phyloP scores from a whole-genome alignment of 179 eudicot species.

The Beta corolliflora region DNA sequence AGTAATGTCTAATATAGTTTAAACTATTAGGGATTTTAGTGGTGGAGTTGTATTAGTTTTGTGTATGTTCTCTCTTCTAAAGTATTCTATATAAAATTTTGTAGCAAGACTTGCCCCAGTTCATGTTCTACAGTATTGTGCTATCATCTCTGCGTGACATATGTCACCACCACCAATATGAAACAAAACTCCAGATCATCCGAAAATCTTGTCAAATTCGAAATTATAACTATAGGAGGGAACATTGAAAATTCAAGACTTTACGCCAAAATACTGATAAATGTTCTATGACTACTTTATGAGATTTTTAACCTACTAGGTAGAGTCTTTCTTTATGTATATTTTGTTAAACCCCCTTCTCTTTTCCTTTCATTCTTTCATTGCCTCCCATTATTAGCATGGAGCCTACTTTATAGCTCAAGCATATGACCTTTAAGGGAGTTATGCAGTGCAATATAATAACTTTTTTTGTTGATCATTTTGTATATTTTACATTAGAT shows the following conservation, averaged over 20 bases:
- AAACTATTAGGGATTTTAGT: neutral
- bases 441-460: neutral
- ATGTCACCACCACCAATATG: neutral
- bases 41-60: neutral
- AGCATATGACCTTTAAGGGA: neutral
- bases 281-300: neutral
- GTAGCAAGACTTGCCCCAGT: neutral
- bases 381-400: neutral
- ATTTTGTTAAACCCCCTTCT: neutral
- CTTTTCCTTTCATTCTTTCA: neutral
- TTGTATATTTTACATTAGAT: too few relatives aligned
- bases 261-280: neutral
- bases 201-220: neutral
- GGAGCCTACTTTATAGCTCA: neutral
- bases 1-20: neutral
- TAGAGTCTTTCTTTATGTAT: neutral
- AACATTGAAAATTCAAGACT: neutral
- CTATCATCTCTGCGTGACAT: neutral
- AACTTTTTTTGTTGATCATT: too few relatives aligned
- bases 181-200: neutral
- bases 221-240: neutral
- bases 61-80: neutral
- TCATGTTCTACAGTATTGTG: neutral
- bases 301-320: neutral
- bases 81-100: neutral